Evolutionary conservation across 495 filamentous ascomycete species (phyloP).

Genomic region (Hypoxylon rickii): DNA sequence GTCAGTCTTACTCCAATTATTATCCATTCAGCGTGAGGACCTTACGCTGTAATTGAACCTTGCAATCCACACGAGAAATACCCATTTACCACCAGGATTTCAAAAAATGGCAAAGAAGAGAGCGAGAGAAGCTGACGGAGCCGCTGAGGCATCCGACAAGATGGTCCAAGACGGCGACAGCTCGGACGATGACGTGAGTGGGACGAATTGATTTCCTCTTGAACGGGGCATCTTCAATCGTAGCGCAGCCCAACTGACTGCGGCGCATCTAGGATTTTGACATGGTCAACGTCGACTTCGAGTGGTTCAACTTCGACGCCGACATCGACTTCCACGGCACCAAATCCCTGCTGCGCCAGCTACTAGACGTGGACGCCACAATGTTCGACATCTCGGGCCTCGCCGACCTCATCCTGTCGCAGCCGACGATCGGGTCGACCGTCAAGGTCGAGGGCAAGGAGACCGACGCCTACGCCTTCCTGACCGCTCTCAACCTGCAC

Average conservation of each 20-base stretch:
- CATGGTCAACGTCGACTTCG: conserved; percentile 95
- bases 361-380: conserved; percentile 86
- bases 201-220: too few species aligned
- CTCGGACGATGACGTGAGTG: conserved; percentile 47
- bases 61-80: too few species aligned
- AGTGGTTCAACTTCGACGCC: conserved; percentile 94
- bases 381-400: conserved; percentile 86
- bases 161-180: conserved; percentile 57
- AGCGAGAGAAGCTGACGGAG: conserved; percentile 50
- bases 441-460: conserved; percentile 95
- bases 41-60: neutral
- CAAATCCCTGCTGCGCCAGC: conserved; percentile 85
- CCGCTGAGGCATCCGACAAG: conserved; percentile 46
- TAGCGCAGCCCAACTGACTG: conserved; percentile 29
- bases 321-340: conserved; percentile 93
- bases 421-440: conserved; percentile 87
- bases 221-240: too few species aligned
- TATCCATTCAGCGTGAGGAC: neutral
- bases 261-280: conserved; percentile 69
- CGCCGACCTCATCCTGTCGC: conserved; percentile 84
- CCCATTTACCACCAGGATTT: too few species aligned
- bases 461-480: conserved; percentile 91
- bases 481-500: conserved; percentile 83
- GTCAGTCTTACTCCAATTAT: neutral
- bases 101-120: conserved; percentile 53